phyloP scores from a whole-genome alignment of 352 stramenopile genomes.

The Globisporangium splendens region DNA sequence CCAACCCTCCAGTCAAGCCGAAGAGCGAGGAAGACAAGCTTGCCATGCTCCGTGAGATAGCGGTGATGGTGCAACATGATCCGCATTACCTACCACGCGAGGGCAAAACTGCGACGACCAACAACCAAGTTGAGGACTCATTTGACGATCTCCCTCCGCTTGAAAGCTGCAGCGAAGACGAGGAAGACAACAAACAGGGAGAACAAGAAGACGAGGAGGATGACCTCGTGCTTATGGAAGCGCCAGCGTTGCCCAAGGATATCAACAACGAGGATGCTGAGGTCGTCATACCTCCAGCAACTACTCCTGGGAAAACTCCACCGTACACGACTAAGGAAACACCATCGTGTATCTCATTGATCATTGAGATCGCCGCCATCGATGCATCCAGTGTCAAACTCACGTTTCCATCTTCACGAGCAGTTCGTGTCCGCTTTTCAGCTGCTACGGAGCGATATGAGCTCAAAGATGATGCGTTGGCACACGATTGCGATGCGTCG shows the following conservation, averaged over 20 bases:
- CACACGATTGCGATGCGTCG: conserved; percentile 23
- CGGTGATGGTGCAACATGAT: conserved; percentile 67
- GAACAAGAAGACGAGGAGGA: conserved; percentile 8
- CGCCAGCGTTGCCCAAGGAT: not conserved
- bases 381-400: conserved; percentile 37
- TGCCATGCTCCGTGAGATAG: conserved; percentile 51
- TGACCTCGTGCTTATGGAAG: conserved; percentile 12
- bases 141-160: conserved; percentile 54
- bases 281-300: not conserved
- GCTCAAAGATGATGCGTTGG: conserved; percentile 16
- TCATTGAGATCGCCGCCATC: conserved; percentile 40
- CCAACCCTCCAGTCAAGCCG: not conserved
- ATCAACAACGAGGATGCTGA: not conserved
- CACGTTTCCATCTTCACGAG: conserved; percentile 26
- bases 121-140: not conserved
- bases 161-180: conserved; percentile 54
- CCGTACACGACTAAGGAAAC: conserved; percentile 46
- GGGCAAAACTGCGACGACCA: not conserved
- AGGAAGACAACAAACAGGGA: conserved; percentile 18
- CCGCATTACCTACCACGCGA: conserved; percentile 32
- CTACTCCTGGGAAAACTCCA: conserved; percentile 1
- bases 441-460: conserved; percentile 22
- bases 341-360: conserved; percentile 38
- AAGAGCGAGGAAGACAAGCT: conserved; percentile 40
- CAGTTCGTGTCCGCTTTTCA: conserved; percentile 33